These are phyloP conservation scores for Hypoxylon sp. DNA, from an alignment of 2,329 filamentous ascomycete species.

Conservation along the genomic window DNA sequence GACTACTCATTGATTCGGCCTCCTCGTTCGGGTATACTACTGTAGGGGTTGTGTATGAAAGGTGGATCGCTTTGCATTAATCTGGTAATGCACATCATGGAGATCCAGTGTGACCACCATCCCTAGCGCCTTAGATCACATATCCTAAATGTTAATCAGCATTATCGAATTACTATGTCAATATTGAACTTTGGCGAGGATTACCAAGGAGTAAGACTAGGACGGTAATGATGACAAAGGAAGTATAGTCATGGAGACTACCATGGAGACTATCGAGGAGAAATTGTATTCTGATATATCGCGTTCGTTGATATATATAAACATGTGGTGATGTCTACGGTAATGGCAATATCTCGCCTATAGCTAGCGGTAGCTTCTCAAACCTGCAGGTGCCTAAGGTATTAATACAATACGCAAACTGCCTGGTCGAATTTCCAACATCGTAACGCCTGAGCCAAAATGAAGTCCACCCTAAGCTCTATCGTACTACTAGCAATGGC, in stretches of 20 bases:
- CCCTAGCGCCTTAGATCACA: not conserved
- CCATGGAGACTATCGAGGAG: not conserved
- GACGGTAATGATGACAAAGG: slow-evolving; percentile 18
- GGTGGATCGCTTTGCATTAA: not conserved
- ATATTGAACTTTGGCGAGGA: not conserved
- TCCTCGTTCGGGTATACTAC: not conserved
- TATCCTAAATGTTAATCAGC: not conserved
- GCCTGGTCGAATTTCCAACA: not conserved
- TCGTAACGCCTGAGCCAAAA: slow-evolving; percentile 22
- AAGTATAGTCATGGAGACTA: not conserved
- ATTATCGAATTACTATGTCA: not conserved
- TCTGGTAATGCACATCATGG: not conserved
- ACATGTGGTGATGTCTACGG: not conserved
- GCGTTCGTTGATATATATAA: slow-evolving; percentile 4
- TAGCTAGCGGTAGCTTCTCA: slow-evolving; percentile 1
- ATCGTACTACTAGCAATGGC: slow-evolving; percentile 22
- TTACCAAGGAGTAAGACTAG: slow-evolving; percentile 10
- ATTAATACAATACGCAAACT: not conserved
- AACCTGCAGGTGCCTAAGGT: not conserved
- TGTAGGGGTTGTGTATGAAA: not conserved
- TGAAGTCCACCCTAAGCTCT: slow-evolving; percentile 33
- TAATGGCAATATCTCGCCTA: not conserved
- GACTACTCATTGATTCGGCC: slow-evolving; percentile 19
- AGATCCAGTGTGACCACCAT: not conserved
- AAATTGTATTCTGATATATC: not conserved